Base-by-base conservation (phyloP, 1,139 yeast genomes). In the Ashbya aceris region DNA sequence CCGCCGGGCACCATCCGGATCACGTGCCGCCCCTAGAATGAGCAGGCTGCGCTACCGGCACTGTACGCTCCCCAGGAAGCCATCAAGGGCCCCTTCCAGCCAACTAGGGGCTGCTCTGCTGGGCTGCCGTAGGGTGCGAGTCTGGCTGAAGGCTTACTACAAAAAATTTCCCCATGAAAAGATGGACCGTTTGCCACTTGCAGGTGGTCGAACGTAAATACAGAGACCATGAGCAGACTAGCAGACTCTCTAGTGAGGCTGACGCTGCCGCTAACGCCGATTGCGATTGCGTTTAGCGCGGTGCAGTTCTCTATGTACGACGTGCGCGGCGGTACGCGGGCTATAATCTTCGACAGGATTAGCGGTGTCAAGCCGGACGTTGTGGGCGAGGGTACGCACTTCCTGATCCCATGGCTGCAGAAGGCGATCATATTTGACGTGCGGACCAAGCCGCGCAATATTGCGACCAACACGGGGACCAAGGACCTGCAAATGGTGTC, bases 401-500 rank as follows among this genome's bases (percentile, higher is more conserved):
- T 91, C 64, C 70, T 89, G 49, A 66, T 91, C 42, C 99, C 99
- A 38, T 91, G 99, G 98, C 71, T 91, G 49, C 98, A 91, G 64
- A 80, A 76, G 61, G 94, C 98, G 2, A 74, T 91, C 44, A 66
- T 87, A 30, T 93, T 76, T 62, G 98, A 93, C 60, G 96, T 93
- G 38, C 76, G 96, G 60, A 89, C 96, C 26, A 76, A 74, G 56
- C 98, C 99, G 32, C 82, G 93, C 67, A 85, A 85, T 51, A 89
- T 91, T 58, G 80, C 95, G 38, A 83, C 98, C 39, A 85, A 89
- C 47, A 93, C 99, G 0, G 98, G 98, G 14, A 87, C 97, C 26
- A 91, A 89, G 67, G 99, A 91, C 67, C 73, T 91, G 66, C 99
- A 91, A 66, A 91, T 84, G 74, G 98, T 91, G 31, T 81, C 95